Percentiles rank a stretch among this genome's conserved stretches.
phyloP scores from a whole-genome alignment of 31 red algal species.

The Odonthalia washingtoniensis region DNA sequence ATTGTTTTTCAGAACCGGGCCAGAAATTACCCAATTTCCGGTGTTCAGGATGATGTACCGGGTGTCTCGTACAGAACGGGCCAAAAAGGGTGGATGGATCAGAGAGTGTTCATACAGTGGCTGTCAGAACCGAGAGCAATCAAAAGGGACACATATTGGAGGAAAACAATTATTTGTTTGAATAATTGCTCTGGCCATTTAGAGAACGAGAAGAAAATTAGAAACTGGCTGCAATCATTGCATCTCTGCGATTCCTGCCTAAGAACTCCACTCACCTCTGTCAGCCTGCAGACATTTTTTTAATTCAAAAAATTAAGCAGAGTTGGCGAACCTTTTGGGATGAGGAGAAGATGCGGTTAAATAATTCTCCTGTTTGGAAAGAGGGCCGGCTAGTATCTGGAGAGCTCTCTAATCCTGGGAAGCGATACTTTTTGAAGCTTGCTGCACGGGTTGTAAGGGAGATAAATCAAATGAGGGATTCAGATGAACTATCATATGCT shows the following conservation, averaged over 20 bases:
- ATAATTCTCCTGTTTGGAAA: neutral
- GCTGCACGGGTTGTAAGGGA: neutral
- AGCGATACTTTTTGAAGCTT: conserved; percentile 20
- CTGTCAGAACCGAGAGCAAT: conserved; percentile 18
- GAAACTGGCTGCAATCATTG: neutral
- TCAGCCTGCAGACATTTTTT: conserved; percentile 47
- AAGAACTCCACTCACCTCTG: conserved; percentile 25
- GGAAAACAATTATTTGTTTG: conserved; percentile 20
- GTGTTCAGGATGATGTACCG: conserved; percentile 4
- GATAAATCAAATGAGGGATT: conserved; percentile 2
- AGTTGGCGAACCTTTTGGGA: conserved; percentile 38
- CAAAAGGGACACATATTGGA: neutral
- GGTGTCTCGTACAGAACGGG: no score
- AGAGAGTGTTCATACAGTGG: neutral
- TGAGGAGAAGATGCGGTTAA: conserved; percentile 6
- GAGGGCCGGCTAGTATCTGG: neutral
- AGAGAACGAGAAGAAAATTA: neutral
- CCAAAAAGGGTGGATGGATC: conserved; percentile 48
- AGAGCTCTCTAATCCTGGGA: conserved; percentile 42
- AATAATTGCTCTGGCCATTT: conserved; percentile 35
- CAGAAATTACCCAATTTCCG: conserved; percentile 42
- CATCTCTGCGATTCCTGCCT: conserved; percentile 25
- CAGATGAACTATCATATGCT: neutral
- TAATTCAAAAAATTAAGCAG: conserved; percentile 47
- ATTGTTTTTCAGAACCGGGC: conserved; percentile 46